Percentiles rank a stretch among this genome's conserved stretches.
phyloP scores from a whole-genome alignment of 2,329 filamentous ascomycete genomes.

The Geosmithia putterillii region DNA sequence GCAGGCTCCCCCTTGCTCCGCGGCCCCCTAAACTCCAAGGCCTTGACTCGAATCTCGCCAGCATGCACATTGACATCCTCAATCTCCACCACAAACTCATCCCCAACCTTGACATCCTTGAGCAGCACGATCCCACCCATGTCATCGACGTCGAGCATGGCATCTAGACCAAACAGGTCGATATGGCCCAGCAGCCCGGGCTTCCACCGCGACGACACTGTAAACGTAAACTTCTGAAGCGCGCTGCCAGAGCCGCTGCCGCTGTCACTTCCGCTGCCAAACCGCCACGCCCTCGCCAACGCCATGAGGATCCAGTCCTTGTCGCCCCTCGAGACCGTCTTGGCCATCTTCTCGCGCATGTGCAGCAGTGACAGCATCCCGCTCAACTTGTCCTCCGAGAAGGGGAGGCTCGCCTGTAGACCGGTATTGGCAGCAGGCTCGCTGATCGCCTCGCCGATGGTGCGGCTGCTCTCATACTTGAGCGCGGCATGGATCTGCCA shows the following conservation, averaged over 20 bases:
- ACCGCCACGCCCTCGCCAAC: slow-evolving; percentile 46
- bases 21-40: slow-evolving; percentile 17
- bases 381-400: slow-evolving; percentile 25
- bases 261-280: slow-evolving; percentile 15
- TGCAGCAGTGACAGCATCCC: slow-evolving; percentile 35
- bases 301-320: slow-evolving; percentile 47
- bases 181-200: slow-evolving; percentile 27
- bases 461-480: slow-evolving; percentile 23
- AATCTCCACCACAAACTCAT: slow-evolving; percentile 44
- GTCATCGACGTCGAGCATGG: slow-evolving; percentile 23
- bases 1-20: neutral
- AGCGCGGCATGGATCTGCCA: slow-evolving; percentile 55
- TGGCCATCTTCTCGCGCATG: slow-evolving; percentile 38
- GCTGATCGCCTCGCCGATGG: slow-evolving; percentile 11
- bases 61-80: slow-evolving; percentile 38
- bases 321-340: slow-evolving; percentile 27
- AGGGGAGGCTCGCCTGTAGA: slow-evolving; percentile 29
- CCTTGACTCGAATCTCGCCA: slow-evolving; percentile 32
- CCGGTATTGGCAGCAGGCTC: slow-evolving; percentile 6
- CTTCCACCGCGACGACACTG: slow-evolving; percentile 24
- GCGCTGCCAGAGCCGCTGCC: slow-evolving; percentile 15
- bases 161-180: slow-evolving; percentile 36
- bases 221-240: slow-evolving; percentile 36
- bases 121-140: slow-evolving; percentile 23
- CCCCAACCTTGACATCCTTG: slow-evolving; percentile 32